A percentile compares a stretch with the other conserved stretches of the same genome.
Evolutionary conservation across 805 yeast genomes (phyloP).

Genomic region (Yarrowia sp.): DNA sequence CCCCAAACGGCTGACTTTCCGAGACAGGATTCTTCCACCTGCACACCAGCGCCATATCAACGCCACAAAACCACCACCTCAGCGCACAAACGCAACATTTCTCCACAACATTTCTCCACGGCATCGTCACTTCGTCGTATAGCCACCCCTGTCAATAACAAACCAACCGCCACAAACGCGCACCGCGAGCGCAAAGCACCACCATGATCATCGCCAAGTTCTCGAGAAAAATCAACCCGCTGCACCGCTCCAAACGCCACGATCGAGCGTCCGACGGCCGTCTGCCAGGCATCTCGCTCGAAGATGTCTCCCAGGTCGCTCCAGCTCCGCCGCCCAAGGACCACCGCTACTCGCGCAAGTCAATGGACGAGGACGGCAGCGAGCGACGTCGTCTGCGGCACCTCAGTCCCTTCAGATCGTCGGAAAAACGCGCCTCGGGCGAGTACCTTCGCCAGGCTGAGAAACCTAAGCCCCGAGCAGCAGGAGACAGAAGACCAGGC

Average conservation of each 20-base stretch:
- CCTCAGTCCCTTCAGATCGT: conserved; percentile 3
- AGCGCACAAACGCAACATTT: background rate
- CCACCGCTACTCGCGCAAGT: conserved; percentile 6
- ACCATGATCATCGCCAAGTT: conserved; percentile 13
- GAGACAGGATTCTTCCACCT: too few species aligned
- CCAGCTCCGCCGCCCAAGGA: conserved; percentile 3
- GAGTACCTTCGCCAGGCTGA: background rate
- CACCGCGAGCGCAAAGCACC: too few species aligned
- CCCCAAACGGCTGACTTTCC: too few species aligned
- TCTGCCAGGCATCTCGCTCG: conserved; percentile 10
- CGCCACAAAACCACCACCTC: background rate
- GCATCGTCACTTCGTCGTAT: too few species aligned
- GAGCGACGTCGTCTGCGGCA: conserved; percentile 9
- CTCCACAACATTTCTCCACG: too few species aligned
- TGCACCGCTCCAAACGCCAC: background rate
- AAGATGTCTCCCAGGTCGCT: conserved; percentile 6
- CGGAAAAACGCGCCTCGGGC: background rate
- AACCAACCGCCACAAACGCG: too few species aligned
- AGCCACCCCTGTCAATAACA: background rate
- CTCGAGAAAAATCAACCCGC: conserved; percentile 17
- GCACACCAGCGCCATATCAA: background rate
- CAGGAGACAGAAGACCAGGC: background rate
- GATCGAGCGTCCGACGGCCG: background rate
- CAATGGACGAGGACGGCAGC: background rate
- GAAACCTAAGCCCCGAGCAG: background rate